These are phyloP conservation scores for Fusarium buharicum DNA, from an alignment of 2,329 filamentous ascomycete species.

Conservation along the genomic window DNA sequence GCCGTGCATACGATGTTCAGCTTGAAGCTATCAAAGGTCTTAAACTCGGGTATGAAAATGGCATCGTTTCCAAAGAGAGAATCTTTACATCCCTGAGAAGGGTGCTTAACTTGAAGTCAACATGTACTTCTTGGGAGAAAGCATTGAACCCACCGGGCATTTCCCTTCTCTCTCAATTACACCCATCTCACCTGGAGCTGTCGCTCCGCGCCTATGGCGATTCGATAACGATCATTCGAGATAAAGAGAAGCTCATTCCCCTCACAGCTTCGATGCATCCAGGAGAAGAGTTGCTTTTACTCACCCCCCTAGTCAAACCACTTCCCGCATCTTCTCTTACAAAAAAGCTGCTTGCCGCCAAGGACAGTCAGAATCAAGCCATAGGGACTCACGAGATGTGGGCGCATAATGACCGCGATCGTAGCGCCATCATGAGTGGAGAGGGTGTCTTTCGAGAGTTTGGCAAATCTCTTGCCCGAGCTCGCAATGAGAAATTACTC, in stretches of 20 bases:
- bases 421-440: slow-evolving; percentile 81
- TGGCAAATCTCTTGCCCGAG: slow-evolving; percentile 85
- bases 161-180: slow-evolving; percentile 79
- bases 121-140: slow-evolving; percentile 89
- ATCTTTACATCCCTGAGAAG: slow-evolving; percentile 83
- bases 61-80: slow-evolving; percentile 82
- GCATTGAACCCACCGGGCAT: slow-evolving; percentile 89
- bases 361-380: slow-evolving; percentile 51
- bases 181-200: slow-evolving; percentile 81
- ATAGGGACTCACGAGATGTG: slow-evolving; percentile 64
- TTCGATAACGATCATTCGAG: slow-evolving; percentile 91
- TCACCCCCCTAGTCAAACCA: slow-evolving; percentile 91
- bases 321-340: slow-evolving; percentile 89
- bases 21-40: slow-evolving; percentile 91
- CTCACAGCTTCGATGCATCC: slow-evolving; percentile 82
- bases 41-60: slow-evolving; percentile 89
- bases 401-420: slow-evolving; percentile 65
- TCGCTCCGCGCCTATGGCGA: slow-evolving; percentile 89
- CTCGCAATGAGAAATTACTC: slow-evolving; percentile 84
- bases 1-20: slow-evolving; percentile 87
- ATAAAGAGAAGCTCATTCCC: slow-evolving; percentile 86
- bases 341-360: slow-evolving; percentile 71
- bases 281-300: slow-evolving; percentile 86
- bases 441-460: slow-evolving; percentile 93
- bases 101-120: slow-evolving; percentile 82